Base-by-base conservation (phyloP, 768 basidiomycete genomes). In the Rhizopogon sp. region DNA sequence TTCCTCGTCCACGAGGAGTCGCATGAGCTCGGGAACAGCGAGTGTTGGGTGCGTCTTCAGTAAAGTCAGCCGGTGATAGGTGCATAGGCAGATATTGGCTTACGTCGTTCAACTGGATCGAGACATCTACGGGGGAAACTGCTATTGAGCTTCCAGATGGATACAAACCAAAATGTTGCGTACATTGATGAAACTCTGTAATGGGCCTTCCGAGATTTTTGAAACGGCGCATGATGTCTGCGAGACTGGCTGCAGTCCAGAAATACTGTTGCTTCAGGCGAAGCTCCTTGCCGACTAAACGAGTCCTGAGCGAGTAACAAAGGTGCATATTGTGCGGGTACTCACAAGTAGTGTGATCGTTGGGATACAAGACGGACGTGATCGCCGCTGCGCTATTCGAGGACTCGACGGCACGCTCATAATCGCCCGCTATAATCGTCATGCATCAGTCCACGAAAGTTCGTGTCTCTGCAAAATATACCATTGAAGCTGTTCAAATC, bases 241-340 rank as follows among this genome's bases (percentile, higher is more conserved):
- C 81, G 46, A 94, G 78, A 68, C 86, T 88, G 29, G 94, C 89
- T 46, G 90, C 85, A 41, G 91, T 93, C 93, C 93, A 89, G 75
- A 97, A 91, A 73, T 95, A 95, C 74, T 99, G 96, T 63, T 98
- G 96, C 76, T 96, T 95, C 60, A 98, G 79, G 53, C 96, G 85
- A 22, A 92, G 73, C 66, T 92, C 90, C 64, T 92, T 92, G 54
- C 91, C 91, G 55, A 89, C 89, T 90, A 41, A 46, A 10, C 16
- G 52, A 8, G 20, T 25, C 20, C 39, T 62, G 35, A 52, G 46
- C 43, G 39, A 41, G 17, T 5, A 16, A 33, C 25, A 11, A 53
- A 25, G 7, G 0, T 0, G 25, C 20, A 33, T 11, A 28, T 6
- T 1, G 41, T 43, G 52, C 6, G 42, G 14, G 46, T 6, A 33